A percentile compares a stretch with the other conserved stretches of the same genome.
These are phyloP conservation scores for Alternaria incomplexa DNA, from an alignment of 2,329 filamentous ascomycete species.

Conservation along the genomic window DNA sequence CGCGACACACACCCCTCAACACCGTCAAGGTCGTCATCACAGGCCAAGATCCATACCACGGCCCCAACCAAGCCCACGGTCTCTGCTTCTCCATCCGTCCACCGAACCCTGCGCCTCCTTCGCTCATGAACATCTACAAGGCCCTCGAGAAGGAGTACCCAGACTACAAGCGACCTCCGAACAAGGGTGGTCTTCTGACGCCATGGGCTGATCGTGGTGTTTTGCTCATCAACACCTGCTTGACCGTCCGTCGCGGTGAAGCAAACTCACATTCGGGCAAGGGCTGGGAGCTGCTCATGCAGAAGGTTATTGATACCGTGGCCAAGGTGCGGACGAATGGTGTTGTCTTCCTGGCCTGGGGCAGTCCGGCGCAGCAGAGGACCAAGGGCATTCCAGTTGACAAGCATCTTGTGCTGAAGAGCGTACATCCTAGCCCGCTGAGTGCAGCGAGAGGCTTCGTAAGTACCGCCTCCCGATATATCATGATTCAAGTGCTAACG, in stretches of 20 bases:
- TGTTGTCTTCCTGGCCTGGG: conserved; percentile 96
- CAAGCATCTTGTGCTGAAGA: conserved; percentile 82
- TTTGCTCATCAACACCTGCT: conserved; percentile 89
- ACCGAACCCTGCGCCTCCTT: conserved; percentile 86
- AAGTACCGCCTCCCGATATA: conserved; percentile 40
- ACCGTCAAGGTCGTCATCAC: conserved; percentile 91
- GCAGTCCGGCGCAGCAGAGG: conserved; percentile 79
- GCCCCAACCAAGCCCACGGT: conserved; percentile 92
- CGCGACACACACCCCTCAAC: conserved; percentile 86
- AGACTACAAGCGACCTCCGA: conserved; percentile 73
- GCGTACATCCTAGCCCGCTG: conserved; percentile 91
- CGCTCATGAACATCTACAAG: conserved; percentile 91
- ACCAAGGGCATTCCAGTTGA: conserved; percentile 74
- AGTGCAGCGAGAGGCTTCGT: conserved; percentile 82
- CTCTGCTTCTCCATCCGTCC: conserved; percentile 94
- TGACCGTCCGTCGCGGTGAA: conserved; percentile 89
- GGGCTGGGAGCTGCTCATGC: conserved; percentile 94
- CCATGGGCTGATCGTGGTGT: conserved; percentile 95
- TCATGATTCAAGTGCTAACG: conserved; percentile 39
- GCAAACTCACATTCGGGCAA: conserved; percentile 84
- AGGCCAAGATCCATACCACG: conserved; percentile 97
- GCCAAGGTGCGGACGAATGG: conserved; percentile 76
- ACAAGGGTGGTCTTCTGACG: conserved; percentile 80
- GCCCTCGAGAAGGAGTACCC: conserved; percentile 89
- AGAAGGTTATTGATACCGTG: conserved; percentile 87